Conservation (phyloP, 2,329 filamentous ascomycete species). For the Penicillium sp. region DNA sequence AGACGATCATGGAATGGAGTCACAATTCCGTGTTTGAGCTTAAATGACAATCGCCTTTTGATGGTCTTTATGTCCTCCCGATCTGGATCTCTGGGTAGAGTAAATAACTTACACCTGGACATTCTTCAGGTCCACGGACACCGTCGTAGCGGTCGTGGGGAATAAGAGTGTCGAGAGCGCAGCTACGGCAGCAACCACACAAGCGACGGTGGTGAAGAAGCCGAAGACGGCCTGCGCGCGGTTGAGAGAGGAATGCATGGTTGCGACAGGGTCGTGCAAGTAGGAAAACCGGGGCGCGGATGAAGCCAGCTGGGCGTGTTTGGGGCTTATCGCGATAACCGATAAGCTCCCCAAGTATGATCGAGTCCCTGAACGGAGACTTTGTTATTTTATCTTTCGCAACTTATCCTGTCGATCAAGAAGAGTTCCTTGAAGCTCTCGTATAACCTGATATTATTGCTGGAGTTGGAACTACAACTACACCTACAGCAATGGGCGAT, state of each 20-base stretch:
- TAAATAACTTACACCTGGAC: conserved; percentile 72
- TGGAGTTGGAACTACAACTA: neutral
- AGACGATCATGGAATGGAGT: neutral
- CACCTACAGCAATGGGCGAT: conserved; percentile 40
- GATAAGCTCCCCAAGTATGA: conserved; percentile 9
- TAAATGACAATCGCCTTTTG: neutral
- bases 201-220: conserved; percentile 94
- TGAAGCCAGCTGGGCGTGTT: conserved; percentile 32
- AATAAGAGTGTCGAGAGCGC: conserved; percentile 71
- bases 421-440: neutral
- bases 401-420: neutral
- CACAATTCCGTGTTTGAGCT: neutral
- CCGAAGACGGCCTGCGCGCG: conserved; percentile 91
- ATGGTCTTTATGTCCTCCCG: neutral
- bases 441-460: neutral
- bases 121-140: conserved; percentile 53
- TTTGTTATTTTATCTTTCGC: neutral
- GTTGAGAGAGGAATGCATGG: conserved; percentile 84
- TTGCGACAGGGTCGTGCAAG: conserved; percentile 3
- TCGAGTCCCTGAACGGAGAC: neutral
- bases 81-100: neutral
- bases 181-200: conserved; percentile 75
- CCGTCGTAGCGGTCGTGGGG: conserved; percentile 59
- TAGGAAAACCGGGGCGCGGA: conserved; percentile 8
- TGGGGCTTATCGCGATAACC: conserved; percentile 21